A percentile compares a stretch with the other conserved stretches of the same genome.
Conservation (phyloP, 2,329 filamentous ascomycete genomes). For the Clonostachys chloroleuca region DNA sequence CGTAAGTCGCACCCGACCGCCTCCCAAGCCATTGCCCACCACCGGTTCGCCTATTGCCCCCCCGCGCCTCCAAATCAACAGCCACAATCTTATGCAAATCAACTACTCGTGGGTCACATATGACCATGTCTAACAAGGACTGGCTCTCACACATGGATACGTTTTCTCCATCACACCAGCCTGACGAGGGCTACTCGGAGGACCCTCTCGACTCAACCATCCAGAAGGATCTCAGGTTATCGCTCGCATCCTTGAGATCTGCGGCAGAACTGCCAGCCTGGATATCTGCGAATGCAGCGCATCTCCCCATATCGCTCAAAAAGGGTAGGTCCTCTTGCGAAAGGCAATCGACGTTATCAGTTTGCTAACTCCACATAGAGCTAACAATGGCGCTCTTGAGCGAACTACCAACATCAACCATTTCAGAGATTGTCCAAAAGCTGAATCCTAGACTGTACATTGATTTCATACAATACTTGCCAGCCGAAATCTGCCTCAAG, state of each 20-base stretch:
- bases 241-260: constrained; percentile 27
- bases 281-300: constrained; percentile 43
- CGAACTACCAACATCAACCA: constrained; percentile 72
- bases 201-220: constrained; percentile 51
- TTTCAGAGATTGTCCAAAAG: constrained; percentile 75
- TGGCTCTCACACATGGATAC: constrained; percentile 28
- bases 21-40: too few relatives aligned
- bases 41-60: too few relatives aligned
- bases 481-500: constrained; percentile 85
- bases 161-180: constrained; percentile 48
- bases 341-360: background rate
- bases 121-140: too few relatives aligned
- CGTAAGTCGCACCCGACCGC: too few relatives aligned
- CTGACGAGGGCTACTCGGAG: constrained; percentile 87
- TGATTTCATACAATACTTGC: constrained; percentile 82
- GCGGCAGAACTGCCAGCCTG: constrained; percentile 41
- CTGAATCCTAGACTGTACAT: constrained; percentile 84
- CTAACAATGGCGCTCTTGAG: constrained; percentile 75
- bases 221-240: constrained; percentile 20
- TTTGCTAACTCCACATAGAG: constrained; percentile 43
- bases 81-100: too few relatives aligned
- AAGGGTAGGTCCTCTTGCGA: constrained; percentile 31
- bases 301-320: constrained; percentile 42
- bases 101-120: too few relatives aligned
- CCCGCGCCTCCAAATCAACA: too few relatives aligned